Base-by-base conservation (phyloP, 2,329 filamentous ascomycete species). In the Plectosphaerella cucumerina region DNA sequence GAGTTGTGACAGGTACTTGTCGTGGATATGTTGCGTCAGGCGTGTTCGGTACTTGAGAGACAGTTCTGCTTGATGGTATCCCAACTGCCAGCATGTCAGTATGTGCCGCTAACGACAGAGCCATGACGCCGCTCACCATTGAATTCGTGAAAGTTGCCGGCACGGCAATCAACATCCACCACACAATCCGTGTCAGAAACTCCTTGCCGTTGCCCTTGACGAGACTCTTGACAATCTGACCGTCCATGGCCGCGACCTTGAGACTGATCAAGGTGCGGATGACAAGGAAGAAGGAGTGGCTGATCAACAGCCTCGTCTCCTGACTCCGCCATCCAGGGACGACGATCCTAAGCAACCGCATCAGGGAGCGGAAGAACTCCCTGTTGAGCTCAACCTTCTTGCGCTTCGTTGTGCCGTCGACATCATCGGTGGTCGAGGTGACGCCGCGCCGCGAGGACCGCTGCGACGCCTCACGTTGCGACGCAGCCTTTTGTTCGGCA, bases 141-240 rank as follows among this genome's bases (percentile, higher is more conserved):
- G 92, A 97, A 70, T 99, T 99, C 39, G 94, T 99, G 67, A 97
- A 97, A 0, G 94, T 97, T 2, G 94, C 94, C 10, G 94, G 94
- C 15, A 99, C 80, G 22, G 94, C 93, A 58, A 99, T 94, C 50
- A 93, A 68, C 94, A 99, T 99, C 94, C 94, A 99, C 91, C 93
- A 97, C 6, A 95, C 82, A 60, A 99, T 85, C 1, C 90, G 85
- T 59, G 86, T 85, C 60, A 97, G 65, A 59, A 99, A 99, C 58
- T 96, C 91, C 68, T 84, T 89, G 15, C 93, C 94, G 59, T 87
- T 94, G 2, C 94, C 94, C 68, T 91, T 86, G 44, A 99, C 92
- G 50, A 99, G 74, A 57, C 85, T 92, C 71, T 94, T 96, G 53
- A 99, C 94, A 53, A 99, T 82, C 54, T 86, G 85, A 44, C 94